Base-by-base conservation (phyloP, 2,329 filamentous ascomycete genomes). In the Aspergillus novoparasiticus region DNA sequence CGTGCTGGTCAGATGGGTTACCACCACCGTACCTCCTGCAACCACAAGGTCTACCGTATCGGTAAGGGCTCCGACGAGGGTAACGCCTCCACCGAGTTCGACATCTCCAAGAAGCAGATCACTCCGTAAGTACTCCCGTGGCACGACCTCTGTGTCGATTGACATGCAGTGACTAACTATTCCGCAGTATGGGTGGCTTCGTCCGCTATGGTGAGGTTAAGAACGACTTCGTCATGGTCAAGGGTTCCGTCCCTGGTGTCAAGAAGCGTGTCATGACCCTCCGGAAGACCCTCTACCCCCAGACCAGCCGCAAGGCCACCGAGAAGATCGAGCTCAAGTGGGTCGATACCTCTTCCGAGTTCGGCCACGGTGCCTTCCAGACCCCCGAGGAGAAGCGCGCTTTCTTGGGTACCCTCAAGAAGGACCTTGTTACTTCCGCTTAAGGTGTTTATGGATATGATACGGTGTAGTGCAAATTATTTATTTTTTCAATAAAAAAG, bases 261-360 rank as follows among this genome's bases (percentile, higher is more conserved):
- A 98, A 98, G 94, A 99, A 99, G 94, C 90, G 95, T 81, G 90
- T 99, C 81, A 92, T 98, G 87, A 99, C 95, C 74, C 91, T 99
- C 77, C 92, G 95, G 84, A 99, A 98, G 89, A 96, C 94, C 74
- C 95, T 99, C 89, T 98, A 95, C 89, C 87, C 86, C 68, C 95
- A 99, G 89, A 98, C 94, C 76, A 97, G 91, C 80, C 89, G 95
- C 81, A 93, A 90, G 83, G 92, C 95, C 62, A 88, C 97, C 79
- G 95, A 99, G 91, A 98, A 99, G 92, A 92, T 98, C 82, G 92
- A 94, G 80, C 92, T 99, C 87, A 99, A 99, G 87, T 99, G 95
- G 95, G 99, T 99, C 91, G 95, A 99, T 80, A 99, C 95, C 77
- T 97, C 94, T 68, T 97, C 94, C 86, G 96, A 99, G 89, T 99